Base-by-base conservation (phyloP, 495 filamentous ascomycete species). In the Hyphodiscus hymeniophilus region DNA sequence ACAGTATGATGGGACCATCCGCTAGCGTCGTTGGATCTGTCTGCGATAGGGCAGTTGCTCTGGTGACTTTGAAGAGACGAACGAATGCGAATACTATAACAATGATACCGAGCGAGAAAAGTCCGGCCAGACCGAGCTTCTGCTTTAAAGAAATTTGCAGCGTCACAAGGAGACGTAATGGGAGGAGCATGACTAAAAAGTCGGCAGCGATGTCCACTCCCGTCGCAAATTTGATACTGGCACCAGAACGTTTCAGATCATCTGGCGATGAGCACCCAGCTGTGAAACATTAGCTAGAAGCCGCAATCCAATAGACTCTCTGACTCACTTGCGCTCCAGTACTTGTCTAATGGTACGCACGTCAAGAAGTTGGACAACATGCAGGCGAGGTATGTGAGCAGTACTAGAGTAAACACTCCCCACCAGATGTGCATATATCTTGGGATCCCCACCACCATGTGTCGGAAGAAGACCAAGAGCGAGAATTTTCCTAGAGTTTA, bases 31-130 rank as follows among this genome's bases (percentile, higher is more conserved):
- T 48, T 16, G 47, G 42, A 31, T 52, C 39, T 18, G 16, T 20
- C 26, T 50, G 28, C 15, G 42, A 7, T 22, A 53, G 8, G 7
- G 42, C 18, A 7, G 50, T 52, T 15, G 50, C 50, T 36, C 48
- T 52, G 16, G 52, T 61, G 44, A 69, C 52, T 18, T 57, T 42
- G 7, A 61, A 38, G 0, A 65, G 58, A 10, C 66, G 64, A 16
- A 60, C 53, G 18, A 69, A 53, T 3, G 65, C 59, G 1, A 61
- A 59, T 1, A 58, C 51, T 7, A 69, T 60, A 24, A 67, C 63
- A 28, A 68, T 48, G 6, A 46, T 50, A 12, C 57, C 64, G 1
- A 69, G 42, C n/a, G 50, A 52, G 43, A 69, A 67, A 3, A 69
- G 47, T 5, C 56, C 17, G 3, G 36, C 58, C 0, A 69, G 54